Evolutionary conservation across 192 early-diverging fungal species (phyloP), one percentile per base, ranked within the genome.

Genomic region (Mortierella alpina): DNA sequence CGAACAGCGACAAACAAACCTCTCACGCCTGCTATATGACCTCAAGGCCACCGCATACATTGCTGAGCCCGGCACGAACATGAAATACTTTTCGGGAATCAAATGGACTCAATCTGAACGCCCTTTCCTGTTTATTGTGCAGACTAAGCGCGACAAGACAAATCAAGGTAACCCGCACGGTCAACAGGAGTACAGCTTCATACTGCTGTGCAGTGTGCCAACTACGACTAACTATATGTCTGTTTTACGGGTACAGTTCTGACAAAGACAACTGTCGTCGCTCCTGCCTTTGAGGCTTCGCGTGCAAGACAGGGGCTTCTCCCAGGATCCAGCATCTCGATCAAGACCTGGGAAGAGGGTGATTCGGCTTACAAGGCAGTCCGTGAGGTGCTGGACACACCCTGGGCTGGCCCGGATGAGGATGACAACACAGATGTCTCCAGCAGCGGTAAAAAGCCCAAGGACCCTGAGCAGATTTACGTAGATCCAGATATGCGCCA

Each of bases 51-150:
- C 70, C 17, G 86, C 86, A 0, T 83, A 84, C 41, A 74, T 88
- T 58, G 75, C 83, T 22, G 86, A 88, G 47, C 81, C 83, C 20
- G 83, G 83, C 15, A 66, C 83, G n/a, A 75, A 77, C n/a, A 84
- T 88, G 86, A 70, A 66, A 11, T 88, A 86, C 57, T 88, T 84
- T 55, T 69, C 85, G 20, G 83, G 82, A 67, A 75, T 88, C 68
- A 63, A 64, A 5, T 88, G 86, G 86, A 68, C 76, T 6, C 70
- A 77, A 31, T 84, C 80, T 51, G 86, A 88, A 50, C 73, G 86
- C 40, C 83, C 86, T 3, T 88, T 88, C 66, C 51, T 88, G 6
- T 67, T 84, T 6, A 49, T 88, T 13, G 59, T 86, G 9, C 77
- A 80, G 12, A 70, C 77, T 11, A 72, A 63, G 59, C 64, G 60